phyloP scores from a whole-genome alignment of 2,329 filamentous ascomycete species.

The Graphiopsis chlorocephala region DNA sequence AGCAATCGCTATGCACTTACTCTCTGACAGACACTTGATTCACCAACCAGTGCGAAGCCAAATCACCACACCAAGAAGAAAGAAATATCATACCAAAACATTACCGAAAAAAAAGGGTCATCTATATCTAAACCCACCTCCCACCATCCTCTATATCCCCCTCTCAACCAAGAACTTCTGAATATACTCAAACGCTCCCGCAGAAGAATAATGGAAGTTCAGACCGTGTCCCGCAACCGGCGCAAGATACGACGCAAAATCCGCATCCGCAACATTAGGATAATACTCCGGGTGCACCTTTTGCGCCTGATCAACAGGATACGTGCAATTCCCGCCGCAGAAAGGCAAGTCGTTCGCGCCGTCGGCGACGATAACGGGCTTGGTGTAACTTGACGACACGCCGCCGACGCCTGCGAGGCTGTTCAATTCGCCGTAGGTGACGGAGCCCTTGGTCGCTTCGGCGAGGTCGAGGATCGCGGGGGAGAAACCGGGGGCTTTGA shows the following conservation, averaged over 20 bases:
- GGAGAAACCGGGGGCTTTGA: slow-evolving; percentile 32
- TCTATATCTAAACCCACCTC: neutral
- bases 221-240: slow-evolving; percentile 31
- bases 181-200: slow-evolving; percentile 28
- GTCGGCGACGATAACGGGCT: slow-evolving; percentile 32
- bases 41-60: no score
- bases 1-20: no score
- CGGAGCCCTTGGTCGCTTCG: slow-evolving; percentile 29
- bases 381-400: slow-evolving; percentile 24
- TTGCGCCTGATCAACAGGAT: slow-evolving; percentile 26
- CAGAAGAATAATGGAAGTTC: slow-evolving; percentile 34
- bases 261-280: slow-evolving; percentile 16
- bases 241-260: slow-evolving; percentile 26
- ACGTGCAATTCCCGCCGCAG: slow-evolving; percentile 33
- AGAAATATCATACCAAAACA: neutral
- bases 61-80: neutral
- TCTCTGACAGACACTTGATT: no score
- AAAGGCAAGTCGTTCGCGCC: slow-evolving; percentile 32
- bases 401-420: slow-evolving; percentile 20
- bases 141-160: neutral
- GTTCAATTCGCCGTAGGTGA: slow-evolving; percentile 35
- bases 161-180: slow-evolving; percentile 25
- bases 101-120: neutral
- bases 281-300: slow-evolving; percentile 25
- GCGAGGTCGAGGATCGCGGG: slow-evolving; percentile 26